These are phyloP conservation scores for Ilex aquifolium DNA, from an alignment of 257 asterid species.

Conservation along the genomic window DNA sequence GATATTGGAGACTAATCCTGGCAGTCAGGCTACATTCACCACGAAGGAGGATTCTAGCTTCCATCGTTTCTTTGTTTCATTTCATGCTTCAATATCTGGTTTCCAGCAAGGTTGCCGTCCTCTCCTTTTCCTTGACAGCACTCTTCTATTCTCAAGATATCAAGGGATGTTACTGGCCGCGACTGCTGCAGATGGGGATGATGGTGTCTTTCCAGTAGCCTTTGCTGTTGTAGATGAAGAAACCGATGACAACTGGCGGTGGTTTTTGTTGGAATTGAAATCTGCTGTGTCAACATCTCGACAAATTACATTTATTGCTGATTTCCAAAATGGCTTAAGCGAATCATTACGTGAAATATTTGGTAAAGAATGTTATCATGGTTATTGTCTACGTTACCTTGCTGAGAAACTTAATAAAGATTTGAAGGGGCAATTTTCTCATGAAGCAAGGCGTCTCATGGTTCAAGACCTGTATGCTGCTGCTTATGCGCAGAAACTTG, in stretches of 20 bases:
- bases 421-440: not conserved
- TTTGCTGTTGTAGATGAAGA: constrained; percentile 1
- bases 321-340: not conserved
- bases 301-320: not conserved
- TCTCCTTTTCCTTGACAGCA: constrained; percentile 1
- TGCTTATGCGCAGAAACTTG: not conserved
- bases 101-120: constrained; percentile 5
- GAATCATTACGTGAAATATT: not conserved
- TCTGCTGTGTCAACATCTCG: constrained; percentile 1
- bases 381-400: constrained; percentile 1
- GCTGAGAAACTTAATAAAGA: constrained; percentile 4
- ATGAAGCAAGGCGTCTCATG: constrained; percentile 1
- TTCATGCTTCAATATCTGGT: constrained; percentile 1
- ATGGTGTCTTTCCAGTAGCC: constrained; percentile 1
- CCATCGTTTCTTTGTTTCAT: not conserved
- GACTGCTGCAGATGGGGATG: constrained; percentile 1
- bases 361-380: constrained; percentile 1
- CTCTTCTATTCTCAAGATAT: not conserved
- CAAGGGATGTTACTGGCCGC: not conserved
- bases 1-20: constrained; percentile 1
- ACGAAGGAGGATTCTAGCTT: constrained; percentile 2
- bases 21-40: not conserved
- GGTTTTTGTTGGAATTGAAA: not conserved
- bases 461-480: not conserved
- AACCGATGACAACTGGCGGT: not conserved